Conservation (phyloP, 345 rosid species). For the Sisymbrium altissimum region DNA sequence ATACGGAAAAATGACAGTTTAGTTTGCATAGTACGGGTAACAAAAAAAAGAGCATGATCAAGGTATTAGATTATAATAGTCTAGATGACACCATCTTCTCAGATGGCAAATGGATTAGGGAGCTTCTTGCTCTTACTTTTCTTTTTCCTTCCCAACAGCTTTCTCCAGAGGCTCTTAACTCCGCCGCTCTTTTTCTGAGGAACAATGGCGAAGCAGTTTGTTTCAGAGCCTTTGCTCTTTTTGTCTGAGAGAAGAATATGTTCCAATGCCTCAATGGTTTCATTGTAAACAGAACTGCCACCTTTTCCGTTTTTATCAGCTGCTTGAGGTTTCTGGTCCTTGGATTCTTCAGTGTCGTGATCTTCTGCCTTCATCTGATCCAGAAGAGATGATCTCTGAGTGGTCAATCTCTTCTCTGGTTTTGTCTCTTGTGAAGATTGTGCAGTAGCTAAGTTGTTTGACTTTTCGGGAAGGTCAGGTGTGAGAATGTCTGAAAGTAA, state of each 20-base stretch:
- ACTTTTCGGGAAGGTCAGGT: constrained; percentile 30
- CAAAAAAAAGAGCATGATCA: background rate
- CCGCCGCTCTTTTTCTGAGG: constrained; percentile 49
- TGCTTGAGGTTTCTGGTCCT: constrained; percentile 17
- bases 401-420: constrained; percentile 40
- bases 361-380: constrained; percentile 93
- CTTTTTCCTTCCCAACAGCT: constrained; percentile 60
- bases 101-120: constrained; percentile 37
- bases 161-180: constrained; percentile 62
- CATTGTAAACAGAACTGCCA: constrained; percentile 30
- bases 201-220: constrained; percentile 51
- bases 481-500: constrained; percentile 48
- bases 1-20: constrained; percentile 5
- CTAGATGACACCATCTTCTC: constrained; percentile 22
- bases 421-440: constrained; percentile 25
- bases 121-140: constrained; percentile 44
- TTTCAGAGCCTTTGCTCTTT: constrained; percentile 31
- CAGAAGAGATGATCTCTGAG: constrained; percentile 68
- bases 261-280: constrained; percentile 42
- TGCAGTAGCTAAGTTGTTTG: constrained; percentile 9
- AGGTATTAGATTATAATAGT: constrained; percentile 7
- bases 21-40: constrained; percentile 12
- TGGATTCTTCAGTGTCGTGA: constrained; percentile 20
- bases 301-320: constrained; percentile 28
- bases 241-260: constrained; percentile 36